Evolutionary conservation across 1,284 basidiomycete species (phyloP).

Genomic region (Mycena citricolor): DNA sequence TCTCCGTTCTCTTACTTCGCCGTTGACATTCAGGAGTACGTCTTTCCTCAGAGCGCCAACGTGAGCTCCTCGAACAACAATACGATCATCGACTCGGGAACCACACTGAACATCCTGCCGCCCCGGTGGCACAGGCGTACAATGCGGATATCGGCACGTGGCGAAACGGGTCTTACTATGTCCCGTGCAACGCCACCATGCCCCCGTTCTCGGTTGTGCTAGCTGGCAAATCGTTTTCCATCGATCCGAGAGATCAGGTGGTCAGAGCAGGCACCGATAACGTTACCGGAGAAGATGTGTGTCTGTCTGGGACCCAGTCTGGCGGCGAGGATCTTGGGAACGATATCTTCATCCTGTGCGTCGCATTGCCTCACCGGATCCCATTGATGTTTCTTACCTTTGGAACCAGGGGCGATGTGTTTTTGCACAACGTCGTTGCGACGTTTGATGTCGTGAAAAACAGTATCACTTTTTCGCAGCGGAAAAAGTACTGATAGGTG

Average conservation of each 20-base stretch:
- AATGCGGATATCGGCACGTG: conserved; percentile 23
- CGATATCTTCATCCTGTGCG: conserved; percentile 15
- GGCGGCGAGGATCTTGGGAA: conserved; percentile 1
- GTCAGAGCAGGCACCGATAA: conserved; percentile 21
- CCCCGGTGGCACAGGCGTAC: conserved; percentile 25
- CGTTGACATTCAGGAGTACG: conserved; percentile 25
- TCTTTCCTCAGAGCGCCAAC: conserved; percentile 20
- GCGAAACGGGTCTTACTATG: conserved; percentile 22
- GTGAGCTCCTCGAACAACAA: conserved; percentile 16
- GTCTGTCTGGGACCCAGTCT: conserved; percentile 15
- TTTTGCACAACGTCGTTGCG: conserved; percentile 10
- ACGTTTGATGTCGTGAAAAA: conserved; percentile 10
- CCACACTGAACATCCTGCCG: conserved; percentile 24
- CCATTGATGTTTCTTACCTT: not conserved
- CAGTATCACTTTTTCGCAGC: conserved; percentile 6
- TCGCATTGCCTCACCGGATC: not conserved
- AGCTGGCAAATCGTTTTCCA: conserved; percentile 24
- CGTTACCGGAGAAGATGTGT: not conserved
- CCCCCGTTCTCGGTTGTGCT: conserved; percentile 27
- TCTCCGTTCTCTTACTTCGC: conserved; percentile 26
- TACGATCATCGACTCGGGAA: conserved; percentile 26
- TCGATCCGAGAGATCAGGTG: conserved; percentile 26
- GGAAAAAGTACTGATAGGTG: conserved; percentile 8
- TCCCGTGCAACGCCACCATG: conserved; percentile 23
- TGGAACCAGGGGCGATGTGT: conserved; percentile 13